Percentiles rank a stretch among this genome's conserved stretches.
phyloP scores from a whole-genome alignment of 225 moss, liverwort and hornwort species.

The Thuidium tamariscinum region DNA sequence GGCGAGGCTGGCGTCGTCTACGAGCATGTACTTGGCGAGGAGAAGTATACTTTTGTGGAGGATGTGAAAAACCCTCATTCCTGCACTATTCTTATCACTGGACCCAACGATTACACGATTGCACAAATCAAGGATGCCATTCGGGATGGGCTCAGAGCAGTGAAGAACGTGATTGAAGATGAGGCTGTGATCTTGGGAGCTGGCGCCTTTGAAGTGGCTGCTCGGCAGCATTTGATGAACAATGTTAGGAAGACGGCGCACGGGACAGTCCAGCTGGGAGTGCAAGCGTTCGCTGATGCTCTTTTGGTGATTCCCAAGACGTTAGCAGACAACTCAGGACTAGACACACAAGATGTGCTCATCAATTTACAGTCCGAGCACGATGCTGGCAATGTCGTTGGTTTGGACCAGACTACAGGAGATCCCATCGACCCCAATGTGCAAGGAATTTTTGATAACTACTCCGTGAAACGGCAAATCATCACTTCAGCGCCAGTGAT shows the following conservation, averaged over 20 bases:
- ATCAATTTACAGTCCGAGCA: slow-evolving; percentile 88
- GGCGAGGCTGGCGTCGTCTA: slow-evolving; percentile 87
- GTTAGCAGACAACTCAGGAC: slow-evolving; percentile 89
- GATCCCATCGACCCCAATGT: slow-evolving; percentile 81
- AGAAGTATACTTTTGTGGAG: slow-evolving; percentile 94
- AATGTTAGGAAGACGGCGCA: slow-evolving; percentile 65
- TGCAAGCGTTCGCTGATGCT: slow-evolving; percentile 90
- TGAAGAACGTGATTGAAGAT: slow-evolving; percentile 94
- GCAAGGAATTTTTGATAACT: slow-evolving; percentile 87
- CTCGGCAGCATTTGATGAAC: slow-evolving; percentile 77
- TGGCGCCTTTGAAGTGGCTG: slow-evolving; percentile 95
- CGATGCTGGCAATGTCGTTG: slow-evolving; percentile 80
- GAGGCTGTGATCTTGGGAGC: slow-evolving; percentile 78
- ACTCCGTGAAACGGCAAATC: slow-evolving; percentile 91
- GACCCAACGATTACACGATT: slow-evolving; percentile 97
- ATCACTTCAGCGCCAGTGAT: slow-evolving; percentile 90
- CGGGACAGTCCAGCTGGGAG: slow-evolving; percentile 82
- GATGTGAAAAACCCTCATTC: slow-evolving; percentile 87
- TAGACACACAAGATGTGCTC: slow-evolving; percentile 90
- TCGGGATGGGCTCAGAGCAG: slow-evolving; percentile 84
- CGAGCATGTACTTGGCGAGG: slow-evolving; percentile 96
- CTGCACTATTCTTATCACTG: slow-evolving; percentile 94
- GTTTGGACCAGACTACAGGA: slow-evolving; percentile 81
- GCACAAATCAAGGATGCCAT: slow-evolving; percentile 96
- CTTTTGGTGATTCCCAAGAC: slow-evolving; percentile 88